Evolutionary conservation across 768 basidiomycete species (phyloP).

Genomic region (Tephrocybe sp.): DNA sequence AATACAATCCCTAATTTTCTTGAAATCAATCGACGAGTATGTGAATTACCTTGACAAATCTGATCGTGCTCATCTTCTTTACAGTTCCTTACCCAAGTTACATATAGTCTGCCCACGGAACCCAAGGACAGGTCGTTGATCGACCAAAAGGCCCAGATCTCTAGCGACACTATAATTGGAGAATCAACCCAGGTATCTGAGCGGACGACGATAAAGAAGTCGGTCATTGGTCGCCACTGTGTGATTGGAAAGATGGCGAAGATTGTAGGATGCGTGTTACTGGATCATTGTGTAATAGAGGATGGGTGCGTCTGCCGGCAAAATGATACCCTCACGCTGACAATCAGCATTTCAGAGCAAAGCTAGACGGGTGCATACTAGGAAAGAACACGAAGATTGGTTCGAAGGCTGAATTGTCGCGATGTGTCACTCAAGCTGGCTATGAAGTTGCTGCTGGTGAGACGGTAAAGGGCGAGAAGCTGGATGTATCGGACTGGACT

Average conservation of each 20-base stretch:
- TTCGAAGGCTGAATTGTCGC: constrained; percentile 61
- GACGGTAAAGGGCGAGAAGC: constrained; percentile 19
- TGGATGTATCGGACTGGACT: constrained; percentile 23
- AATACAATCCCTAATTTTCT: constrained; percentile 79
- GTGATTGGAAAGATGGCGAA: constrained; percentile 83
- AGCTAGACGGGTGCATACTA: constrained; percentile 74
- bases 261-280: constrained; percentile 76
- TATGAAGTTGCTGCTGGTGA: constrained; percentile 64
- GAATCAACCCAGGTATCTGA: constrained; percentile 83
- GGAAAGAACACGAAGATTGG: constrained; percentile 77
- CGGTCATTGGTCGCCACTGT: constrained; percentile 80
- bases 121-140: constrained; percentile 67
- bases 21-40: constrained; percentile 78
- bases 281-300: constrained; percentile 87
- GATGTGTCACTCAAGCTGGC: constrained; percentile 75
- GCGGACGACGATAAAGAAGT: constrained; percentile 76
- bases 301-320: constrained; percentile 64
- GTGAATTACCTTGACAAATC: constrained; percentile 19
- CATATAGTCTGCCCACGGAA: constrained; percentile 57
- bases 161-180: constrained; percentile 78
- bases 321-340: constrained; percentile 1
- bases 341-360: constrained; percentile 48
- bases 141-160: constrained; percentile 82
- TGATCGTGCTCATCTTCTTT: background rate
- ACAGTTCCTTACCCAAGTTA: constrained; percentile 53